These are phyloP conservation scores for Lolium perenne DNA, from an alignment of 176 grass and related monocot genomes.

Conservation along the genomic window DNA sequence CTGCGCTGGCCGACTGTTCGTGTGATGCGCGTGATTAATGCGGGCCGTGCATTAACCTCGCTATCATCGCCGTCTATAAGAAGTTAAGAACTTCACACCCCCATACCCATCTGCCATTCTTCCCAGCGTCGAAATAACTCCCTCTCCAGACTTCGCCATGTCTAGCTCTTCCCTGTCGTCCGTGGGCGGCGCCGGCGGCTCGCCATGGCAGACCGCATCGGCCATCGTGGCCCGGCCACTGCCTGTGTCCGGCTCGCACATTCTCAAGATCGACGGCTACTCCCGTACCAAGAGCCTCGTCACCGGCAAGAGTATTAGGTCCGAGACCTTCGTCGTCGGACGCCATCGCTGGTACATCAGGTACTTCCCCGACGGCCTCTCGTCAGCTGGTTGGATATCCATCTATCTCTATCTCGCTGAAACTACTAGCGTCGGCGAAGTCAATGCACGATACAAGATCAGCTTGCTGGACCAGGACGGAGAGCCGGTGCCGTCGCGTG, in stretches of 20 bases:
- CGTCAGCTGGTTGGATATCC: not conserved
- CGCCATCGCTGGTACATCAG: constrained; percentile 32
- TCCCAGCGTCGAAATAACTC: too few species aligned
- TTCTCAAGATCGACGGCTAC: constrained; percentile 39
- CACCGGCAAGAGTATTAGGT: not conserved
- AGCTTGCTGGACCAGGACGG: not conserved
- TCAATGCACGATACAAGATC: not conserved
- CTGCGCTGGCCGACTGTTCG: too few species aligned
- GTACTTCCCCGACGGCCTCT: not conserved
- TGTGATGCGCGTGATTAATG: too few species aligned
- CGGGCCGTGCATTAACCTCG: too few species aligned
- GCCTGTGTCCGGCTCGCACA: constrained; percentile 13
- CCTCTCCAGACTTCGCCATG: not conserved
- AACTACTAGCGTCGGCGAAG: not conserved
- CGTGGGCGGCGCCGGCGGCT: not conserved
- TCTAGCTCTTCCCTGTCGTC: not conserved
- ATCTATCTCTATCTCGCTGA: not conserved
- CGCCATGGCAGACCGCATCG: not conserved
- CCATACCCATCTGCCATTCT: too few species aligned
- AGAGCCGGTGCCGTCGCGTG: not conserved
- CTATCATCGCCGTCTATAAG: too few species aligned
- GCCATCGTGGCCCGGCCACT: not conserved
- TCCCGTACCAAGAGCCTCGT: not conserved
- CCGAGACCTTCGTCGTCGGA: constrained; percentile 1
- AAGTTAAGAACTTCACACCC: too few species aligned